phyloP scores from a whole-genome alignment of 129 eudicot genomes.

The Tanacetum coccineum region DNA sequence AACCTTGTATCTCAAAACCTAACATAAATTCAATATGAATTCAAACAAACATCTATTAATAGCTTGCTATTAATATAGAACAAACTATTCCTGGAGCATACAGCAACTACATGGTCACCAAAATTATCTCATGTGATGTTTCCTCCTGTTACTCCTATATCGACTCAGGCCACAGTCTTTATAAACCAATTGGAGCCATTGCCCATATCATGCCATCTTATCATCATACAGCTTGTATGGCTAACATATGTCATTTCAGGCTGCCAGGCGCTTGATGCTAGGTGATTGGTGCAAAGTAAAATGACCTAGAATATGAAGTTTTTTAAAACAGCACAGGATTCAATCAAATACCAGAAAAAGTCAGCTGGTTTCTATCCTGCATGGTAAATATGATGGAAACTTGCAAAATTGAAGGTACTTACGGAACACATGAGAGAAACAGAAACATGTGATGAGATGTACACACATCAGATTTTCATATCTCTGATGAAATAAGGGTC shows the following conservation, averaged over 20 bases:
- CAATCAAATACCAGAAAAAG: conserved; percentile 10
- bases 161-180: not conserved
- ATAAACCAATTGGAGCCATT: not conserved
- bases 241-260: not conserved
- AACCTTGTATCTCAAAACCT: not conserved
- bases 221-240: not conserved
- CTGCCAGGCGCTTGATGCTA: not conserved
- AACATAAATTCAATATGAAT: not conserved
- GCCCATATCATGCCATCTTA: not conserved
- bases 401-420: not conserved
- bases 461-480: conserved; percentile 9
- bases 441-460: not conserved
- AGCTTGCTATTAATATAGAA: not conserved
- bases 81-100: not conserved
- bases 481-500: not conserved
- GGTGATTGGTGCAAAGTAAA: conserved; percentile 3
- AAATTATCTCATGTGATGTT: not conserved
- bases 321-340: too few relatives aligned
- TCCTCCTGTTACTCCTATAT: not conserved
- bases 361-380: not conserved
- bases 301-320: not conserved
- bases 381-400: not conserved
- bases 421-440: not conserved
- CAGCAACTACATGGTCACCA: not conserved
- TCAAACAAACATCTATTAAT: not conserved